Conservation (phyloP, 345 rosid species). For the Firmiana major region DNA sequence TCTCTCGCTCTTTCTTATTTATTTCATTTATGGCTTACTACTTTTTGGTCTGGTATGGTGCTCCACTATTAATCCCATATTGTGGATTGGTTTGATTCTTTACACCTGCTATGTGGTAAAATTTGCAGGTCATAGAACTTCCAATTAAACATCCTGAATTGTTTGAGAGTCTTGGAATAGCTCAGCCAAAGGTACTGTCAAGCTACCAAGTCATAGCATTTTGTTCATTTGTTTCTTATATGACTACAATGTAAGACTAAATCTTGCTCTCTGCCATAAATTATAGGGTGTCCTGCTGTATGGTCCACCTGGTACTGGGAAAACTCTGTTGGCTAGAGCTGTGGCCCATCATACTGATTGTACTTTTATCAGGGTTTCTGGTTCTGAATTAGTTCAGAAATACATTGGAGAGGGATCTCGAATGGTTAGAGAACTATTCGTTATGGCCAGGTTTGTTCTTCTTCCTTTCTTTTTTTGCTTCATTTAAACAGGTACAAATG, state of each 20-base stretch:
- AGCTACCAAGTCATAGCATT: background rate
- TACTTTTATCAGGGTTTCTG: conserved; percentile 97
- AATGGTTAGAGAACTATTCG: conserved; percentile 97
- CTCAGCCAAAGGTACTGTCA: conserved; percentile 81
- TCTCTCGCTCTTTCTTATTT: background rate
- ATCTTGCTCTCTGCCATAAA: background rate
- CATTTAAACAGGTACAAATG: background rate
- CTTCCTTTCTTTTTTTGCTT: background rate
- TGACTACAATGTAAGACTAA: background rate
- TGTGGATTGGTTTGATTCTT: conserved; percentile 7
- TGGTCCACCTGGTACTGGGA: conserved; percentile 98
- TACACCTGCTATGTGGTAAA: conserved; percentile 1
- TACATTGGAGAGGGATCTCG: conserved; percentile 98
- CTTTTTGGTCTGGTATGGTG: background rate
- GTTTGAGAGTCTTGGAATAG: conserved; percentile 95
- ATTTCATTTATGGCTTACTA: background rate
- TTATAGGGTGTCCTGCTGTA: conserved; percentile 84
- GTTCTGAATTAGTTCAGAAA: conserved; percentile 90
- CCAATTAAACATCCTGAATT: conserved; percentile 96
- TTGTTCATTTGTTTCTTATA: background rate
- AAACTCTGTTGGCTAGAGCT: conserved; percentile 91
- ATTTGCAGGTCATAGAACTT: conserved; percentile 85
- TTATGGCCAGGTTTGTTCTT: conserved; percentile 85
- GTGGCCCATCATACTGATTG: conserved; percentile 99
- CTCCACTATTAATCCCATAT: background rate